A percentile compares a stretch with the other conserved stretches of the same genome.
Conservation (phyloP, 495 filamentous ascomycete genomes). For the Xylaria curta region DNA sequence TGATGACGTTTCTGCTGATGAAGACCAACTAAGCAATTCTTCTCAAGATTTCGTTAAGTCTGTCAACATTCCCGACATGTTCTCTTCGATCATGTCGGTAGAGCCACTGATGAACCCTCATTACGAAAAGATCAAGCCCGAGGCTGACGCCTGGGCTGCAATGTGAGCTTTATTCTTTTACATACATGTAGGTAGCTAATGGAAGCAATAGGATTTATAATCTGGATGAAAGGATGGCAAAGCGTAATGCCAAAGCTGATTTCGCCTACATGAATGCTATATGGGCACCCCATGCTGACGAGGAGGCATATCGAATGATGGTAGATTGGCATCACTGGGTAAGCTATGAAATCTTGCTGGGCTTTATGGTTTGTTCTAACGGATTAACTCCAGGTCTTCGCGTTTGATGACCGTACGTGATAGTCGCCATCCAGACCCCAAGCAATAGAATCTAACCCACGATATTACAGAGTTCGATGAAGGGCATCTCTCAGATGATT, state of each 20-base stretch:
- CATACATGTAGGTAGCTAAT: neutral
- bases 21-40: neutral
- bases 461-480: conserved; percentile 6
- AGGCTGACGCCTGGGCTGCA: conserved; percentile 9
- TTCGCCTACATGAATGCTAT: neutral
- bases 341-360: neutral
- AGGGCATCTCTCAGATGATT: neutral
- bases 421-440: neutral
- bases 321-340: conserved; percentile 25
- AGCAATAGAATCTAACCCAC: neutral
- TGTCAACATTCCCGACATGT: conserved; percentile 18
- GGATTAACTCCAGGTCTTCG: neutral
- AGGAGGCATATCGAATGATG: conserved; percentile 13
- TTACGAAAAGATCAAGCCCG: conserved; percentile 8
- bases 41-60: neutral
- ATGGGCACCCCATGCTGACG: conserved; percentile 12
- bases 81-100: conserved; percentile 21
- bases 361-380: neutral
- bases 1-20: neutral
- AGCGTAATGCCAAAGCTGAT: neutral
- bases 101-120: conserved; percentile 6
- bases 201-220: neutral
- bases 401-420: conserved; percentile 12
- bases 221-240: conserved; percentile 3
- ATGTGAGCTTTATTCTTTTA: neutral